A percentile compares a stretch with the other conserved stretches of the same genome.
phyloP scores from a whole-genome alignment of 257 asterid species.

The Solanum commersonii region DNA sequence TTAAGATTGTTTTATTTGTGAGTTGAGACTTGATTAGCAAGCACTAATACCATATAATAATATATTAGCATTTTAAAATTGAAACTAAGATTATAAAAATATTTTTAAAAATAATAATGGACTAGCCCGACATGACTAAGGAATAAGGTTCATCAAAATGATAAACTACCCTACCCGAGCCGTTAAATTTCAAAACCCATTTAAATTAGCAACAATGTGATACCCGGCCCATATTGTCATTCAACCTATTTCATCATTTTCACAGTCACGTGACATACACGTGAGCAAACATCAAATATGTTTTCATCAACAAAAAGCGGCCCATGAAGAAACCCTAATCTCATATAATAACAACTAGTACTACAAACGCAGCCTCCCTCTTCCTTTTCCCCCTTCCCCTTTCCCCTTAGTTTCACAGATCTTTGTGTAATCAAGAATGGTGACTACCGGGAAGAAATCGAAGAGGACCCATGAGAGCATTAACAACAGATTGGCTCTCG shows the following conservation, averaged over 20 bases:
- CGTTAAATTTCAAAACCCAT: too few species aligned
- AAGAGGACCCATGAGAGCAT: conserved; percentile 85
- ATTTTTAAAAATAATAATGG: too few species aligned
- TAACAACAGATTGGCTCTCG: conserved; percentile 65
- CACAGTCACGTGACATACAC: not conserved
- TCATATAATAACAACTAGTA: not conserved
- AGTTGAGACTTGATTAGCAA: too few species aligned
- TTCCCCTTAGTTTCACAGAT: not conserved
- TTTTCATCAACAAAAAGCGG: not conserved
- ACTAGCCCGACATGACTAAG: too few species aligned
- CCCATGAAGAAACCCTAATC: not conserved
- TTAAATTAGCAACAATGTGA: fast-evolving
- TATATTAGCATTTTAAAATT: too few species aligned
- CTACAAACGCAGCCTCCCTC: not conserved
- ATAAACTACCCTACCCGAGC: too few species aligned
- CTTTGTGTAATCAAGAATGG: not conserved
- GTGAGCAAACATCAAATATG: not conserved
- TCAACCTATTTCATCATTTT: not conserved
- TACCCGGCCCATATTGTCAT: not conserved
- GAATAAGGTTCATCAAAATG: too few species aligned
- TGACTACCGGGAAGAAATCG: conserved; percentile 9
- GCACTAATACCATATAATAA: too few species aligned
- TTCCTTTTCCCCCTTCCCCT: conserved; percentile 9
- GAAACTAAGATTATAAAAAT: too few species aligned
- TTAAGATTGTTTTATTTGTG: too few species aligned